These are phyloP conservation scores for Stachybotrys elegans DNA, from an alignment of 2,329 filamentous ascomycete species.

Conservation along the genomic window DNA sequence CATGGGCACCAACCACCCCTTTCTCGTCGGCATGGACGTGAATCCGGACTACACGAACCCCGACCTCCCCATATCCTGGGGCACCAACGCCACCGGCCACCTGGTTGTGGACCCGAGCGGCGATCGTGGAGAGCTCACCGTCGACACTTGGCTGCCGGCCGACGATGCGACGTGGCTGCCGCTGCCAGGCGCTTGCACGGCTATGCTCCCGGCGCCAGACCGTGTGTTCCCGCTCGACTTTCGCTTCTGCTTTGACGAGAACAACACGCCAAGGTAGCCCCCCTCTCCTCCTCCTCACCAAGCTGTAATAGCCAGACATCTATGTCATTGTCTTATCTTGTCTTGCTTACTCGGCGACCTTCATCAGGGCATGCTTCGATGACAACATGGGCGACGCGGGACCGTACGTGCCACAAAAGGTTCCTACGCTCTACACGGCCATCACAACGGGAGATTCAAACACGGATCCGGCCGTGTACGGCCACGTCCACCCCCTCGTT, in stretches of 20 bases:
- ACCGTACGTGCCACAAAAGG: slow-evolving; percentile 69
- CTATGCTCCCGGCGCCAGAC: slow-evolving; percentile 57
- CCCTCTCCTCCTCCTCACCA: slow-evolving; percentile 62
- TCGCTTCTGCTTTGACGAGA: too few species aligned
- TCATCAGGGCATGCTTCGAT: slow-evolving; percentile 64
- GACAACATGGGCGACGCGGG: too few species aligned
- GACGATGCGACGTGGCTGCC: slow-evolving; percentile 70
- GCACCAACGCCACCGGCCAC: slow-evolving; percentile 63
- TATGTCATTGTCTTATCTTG: slow-evolving; percentile 61
- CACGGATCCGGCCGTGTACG: slow-evolving; percentile 58
- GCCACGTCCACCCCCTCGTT: slow-evolving; percentile 63
- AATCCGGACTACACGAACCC: slow-evolving; percentile 27
- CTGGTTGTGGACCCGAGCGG: slow-evolving; percentile 50
- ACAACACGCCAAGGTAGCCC: slow-evolving; percentile 51
- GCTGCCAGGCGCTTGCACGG: slow-evolving; percentile 62
- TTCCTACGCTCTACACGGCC: slow-evolving; percentile 74
- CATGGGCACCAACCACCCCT: slow-evolving; percentile 58
- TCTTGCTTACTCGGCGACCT: slow-evolving; percentile 63
- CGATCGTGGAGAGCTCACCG: slow-evolving; percentile 42
- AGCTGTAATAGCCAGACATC: slow-evolving; percentile 57
- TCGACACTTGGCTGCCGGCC: slow-evolving; percentile 57
- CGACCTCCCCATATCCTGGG: slow-evolving; percentile 13
- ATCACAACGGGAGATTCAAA: slow-evolving; percentile 58
- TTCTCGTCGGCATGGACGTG: slow-evolving; percentile 66
- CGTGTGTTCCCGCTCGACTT: slow-evolving; percentile 57